Evolutionary conservation across 176 grass and related monocot species (phyloP), one percentile per base, ranked within the genome.

Genomic region (Phragmites australis): DNA sequence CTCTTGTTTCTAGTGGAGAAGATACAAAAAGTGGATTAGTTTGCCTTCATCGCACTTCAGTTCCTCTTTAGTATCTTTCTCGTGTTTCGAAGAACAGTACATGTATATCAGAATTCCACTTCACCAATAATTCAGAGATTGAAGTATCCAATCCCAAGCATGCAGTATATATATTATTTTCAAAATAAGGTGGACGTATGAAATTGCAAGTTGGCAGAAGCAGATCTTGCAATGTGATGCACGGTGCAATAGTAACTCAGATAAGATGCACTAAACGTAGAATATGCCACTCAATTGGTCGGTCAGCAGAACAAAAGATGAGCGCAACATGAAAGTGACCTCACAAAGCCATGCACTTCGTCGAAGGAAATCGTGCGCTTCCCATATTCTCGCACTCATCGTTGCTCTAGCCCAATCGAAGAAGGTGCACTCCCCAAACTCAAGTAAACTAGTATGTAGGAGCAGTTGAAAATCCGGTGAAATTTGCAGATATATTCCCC

Each of bases 281-380:
- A 84, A 88, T 88, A 79, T 80, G 75, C 25, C 67, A 5, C 18
- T 53, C 72, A 44, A 41, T 80, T 45, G 81, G 81, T 68, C 60
- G 54, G 55, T 89, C 87, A 74, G 77, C 46, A 69, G 87, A 81
- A 64, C 70, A 81, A 76, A 65, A 79, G 4, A 39, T 81, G 82
- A 88, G 69, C 59, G 72, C 70, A 88, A 58, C 81, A 30, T 6
- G 87, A 80, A 8, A 52, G 62, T 25, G 70, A 89, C 74, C 49
- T 42, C 79, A 51, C 62, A 19, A 25, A 74, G 62, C 63, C 64
- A 6, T 44, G 72, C 79, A 71, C 73, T 76, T 8, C 13, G 31
- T 11, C 18, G 49, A 47, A 16, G 19, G 29, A 59, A 71, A 32
- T 48, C 34, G 4, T 12, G 52, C 13, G 42, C 39, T 58, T 81